Evolutionary conservation across 2,329 filamentous ascomycete species (phyloP).

Genomic region (Sphaerostilbella broomeana): DNA sequence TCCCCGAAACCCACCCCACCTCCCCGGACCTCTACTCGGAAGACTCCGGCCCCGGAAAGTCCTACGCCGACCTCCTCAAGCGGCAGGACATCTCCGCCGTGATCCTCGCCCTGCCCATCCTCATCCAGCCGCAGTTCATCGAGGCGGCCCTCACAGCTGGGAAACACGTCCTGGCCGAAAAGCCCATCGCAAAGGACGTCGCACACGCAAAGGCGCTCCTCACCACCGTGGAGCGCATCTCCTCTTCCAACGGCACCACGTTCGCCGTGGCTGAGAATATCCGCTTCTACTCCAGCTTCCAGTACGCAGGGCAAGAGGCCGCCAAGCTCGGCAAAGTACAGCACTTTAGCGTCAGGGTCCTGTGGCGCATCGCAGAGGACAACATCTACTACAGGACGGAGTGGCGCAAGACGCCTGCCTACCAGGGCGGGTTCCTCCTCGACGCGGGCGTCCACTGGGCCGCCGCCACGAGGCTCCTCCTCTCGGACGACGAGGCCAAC

Average conservation of each 20-base stretch:
- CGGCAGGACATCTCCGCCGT: slow-evolving; percentile 50
- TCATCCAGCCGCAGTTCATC: slow-evolving; percentile 52
- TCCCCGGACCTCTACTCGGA: slow-evolving; percentile 50
- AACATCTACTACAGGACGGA: slow-evolving; percentile 45
- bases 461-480: slow-evolving; percentile 51
- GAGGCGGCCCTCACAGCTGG: slow-evolving; percentile 53
- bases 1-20: slow-evolving; percentile 22
- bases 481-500: slow-evolving; percentile 43
- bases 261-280: slow-evolving; percentile 68
- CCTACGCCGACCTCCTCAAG: slow-evolving; percentile 44
- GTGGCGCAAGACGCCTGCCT: slow-evolving; percentile 62
- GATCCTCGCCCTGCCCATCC: slow-evolving; percentile 57
- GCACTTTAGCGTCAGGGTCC: slow-evolving; percentile 41
- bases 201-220: slow-evolving; percentile 36
- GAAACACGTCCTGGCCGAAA: slow-evolving; percentile 65
- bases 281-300: slow-evolving; percentile 53
- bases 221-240: slow-evolving; percentile 25
- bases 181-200: slow-evolving; percentile 59
- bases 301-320: slow-evolving; percentile 42
- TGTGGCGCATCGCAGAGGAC: slow-evolving; percentile 28
- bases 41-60: slow-evolving; percentile 40
- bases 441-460: slow-evolving; percentile 70
- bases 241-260: slow-evolving; percentile 26
- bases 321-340: slow-evolving; percentile 25
- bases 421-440: slow-evolving; percentile 71